phyloP scores from a whole-genome alignment of 1,284 basidiomycete genomes.

The Spongiforma sp. region DNA sequence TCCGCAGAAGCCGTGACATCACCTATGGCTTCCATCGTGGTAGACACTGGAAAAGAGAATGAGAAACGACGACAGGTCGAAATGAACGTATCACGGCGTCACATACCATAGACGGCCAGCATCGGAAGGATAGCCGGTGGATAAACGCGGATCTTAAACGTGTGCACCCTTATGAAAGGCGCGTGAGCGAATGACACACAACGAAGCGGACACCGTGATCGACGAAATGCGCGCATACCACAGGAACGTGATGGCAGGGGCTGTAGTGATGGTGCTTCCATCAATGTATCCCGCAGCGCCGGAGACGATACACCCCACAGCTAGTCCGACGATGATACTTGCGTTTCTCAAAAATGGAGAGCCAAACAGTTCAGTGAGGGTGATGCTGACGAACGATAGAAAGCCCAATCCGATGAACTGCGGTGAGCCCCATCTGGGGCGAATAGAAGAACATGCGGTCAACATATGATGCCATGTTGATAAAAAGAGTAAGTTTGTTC shows the following conservation, averaged over 20 bases:
- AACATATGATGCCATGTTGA: neutral
- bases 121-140: conserved; percentile 84
- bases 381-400: conserved; percentile 78
- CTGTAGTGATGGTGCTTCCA: conserved; percentile 60
- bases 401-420: conserved; percentile 89
- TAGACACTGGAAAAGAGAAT: conserved; percentile 53
- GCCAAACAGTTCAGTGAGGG: conserved; percentile 80
- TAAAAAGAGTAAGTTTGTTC: conserved; percentile 2
- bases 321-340: conserved; percentile 75
- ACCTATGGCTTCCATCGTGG: conserved; percentile 86
- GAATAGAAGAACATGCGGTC: neutral
- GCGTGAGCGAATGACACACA: conserved; percentile 6
- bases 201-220: neutral
- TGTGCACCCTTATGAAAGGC: conserved; percentile 63
- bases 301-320: conserved; percentile 80
- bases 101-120: conserved; percentile 77
- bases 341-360: conserved; percentile 84
- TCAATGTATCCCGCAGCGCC: conserved; percentile 79
- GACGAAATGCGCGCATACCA: conserved; percentile 55
- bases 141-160: conserved; percentile 81
- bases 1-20: conserved; percentile 88
- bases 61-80: neutral
- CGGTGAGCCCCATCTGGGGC: conserved; percentile 72
- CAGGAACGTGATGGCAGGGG: conserved; percentile 80
- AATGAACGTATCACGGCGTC: neutral